Evolutionary conservation across 148 eudicot species (phyloP).

Genomic region (Vaccinium corymbosum): DNA sequence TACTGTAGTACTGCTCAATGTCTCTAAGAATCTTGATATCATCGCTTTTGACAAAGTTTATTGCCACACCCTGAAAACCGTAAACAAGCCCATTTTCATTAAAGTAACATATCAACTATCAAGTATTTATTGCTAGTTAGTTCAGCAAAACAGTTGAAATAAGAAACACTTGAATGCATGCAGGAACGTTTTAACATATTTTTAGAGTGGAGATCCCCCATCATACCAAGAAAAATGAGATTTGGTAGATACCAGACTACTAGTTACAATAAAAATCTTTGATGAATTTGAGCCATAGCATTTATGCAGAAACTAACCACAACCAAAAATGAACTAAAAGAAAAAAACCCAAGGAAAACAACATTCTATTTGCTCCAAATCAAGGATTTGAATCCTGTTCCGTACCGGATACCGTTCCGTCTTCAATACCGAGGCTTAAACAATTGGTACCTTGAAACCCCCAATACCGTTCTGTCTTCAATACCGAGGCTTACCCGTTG

Average conservation of each 20-base stretch:
- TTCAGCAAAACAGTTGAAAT: not conserved
- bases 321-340: not conserved
- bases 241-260: not conserved
- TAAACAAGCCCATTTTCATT: constrained; percentile 10
- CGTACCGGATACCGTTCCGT: too few species aligned
- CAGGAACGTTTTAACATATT: not conserved
- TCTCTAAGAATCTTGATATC: constrained; percentile 84
- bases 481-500: too few species aligned
- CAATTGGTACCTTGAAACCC: too few species aligned
- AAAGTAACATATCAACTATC: not conserved
- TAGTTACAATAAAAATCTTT: not conserved
- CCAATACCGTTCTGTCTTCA: too few species aligned
- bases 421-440: too few species aligned
- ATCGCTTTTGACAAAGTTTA: constrained; percentile 79
- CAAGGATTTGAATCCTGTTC: too few species aligned
- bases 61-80: constrained; percentile 85
- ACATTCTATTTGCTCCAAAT: not conserved
- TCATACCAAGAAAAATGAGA: not conserved
- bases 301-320: not conserved
- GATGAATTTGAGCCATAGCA: not conserved
- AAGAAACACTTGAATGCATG: not conserved
- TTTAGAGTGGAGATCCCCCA: not conserved
- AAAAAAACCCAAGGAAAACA: not conserved
- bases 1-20: constrained; percentile 90
- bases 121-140: not conserved